phyloP scores from a whole-genome alignment of 345 rosid species.

The Combretum micranthum region DNA sequence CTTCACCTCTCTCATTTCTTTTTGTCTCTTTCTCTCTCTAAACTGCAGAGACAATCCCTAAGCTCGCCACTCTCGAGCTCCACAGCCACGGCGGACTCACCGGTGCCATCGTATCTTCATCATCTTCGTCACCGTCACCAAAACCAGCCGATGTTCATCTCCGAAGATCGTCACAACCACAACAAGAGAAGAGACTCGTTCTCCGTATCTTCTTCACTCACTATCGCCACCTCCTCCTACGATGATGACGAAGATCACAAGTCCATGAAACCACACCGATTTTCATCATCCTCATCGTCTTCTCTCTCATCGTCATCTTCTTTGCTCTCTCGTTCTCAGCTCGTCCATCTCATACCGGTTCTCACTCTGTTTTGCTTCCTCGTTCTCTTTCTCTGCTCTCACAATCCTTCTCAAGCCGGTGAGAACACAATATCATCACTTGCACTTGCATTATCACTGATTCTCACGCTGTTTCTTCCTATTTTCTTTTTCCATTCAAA shows the following conservation, averaged over 20 bases:
- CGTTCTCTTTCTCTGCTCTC: slow-evolving; percentile 77
- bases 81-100: slow-evolving; percentile 43
- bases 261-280: slow-evolving; percentile 45
- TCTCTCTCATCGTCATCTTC: slow-evolving; percentile 22
- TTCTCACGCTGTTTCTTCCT: not conserved
- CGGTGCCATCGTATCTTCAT: slow-evolving; percentile 16
- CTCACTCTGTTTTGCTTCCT: slow-evolving; percentile 75
- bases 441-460: slow-evolving; percentile 3
- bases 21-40: slow-evolving; percentile 8
- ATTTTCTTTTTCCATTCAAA: not conserved
- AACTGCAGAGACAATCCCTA: slow-evolving; percentile 85
- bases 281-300: slow-evolving; percentile 22
- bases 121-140: slow-evolving; percentile 3
- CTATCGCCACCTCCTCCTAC: slow-evolving; percentile 15
- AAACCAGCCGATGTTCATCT: slow-evolving; percentile 23
- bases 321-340: slow-evolving; percentile 41
- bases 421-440: not conserved
- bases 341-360: slow-evolving; percentile 81
- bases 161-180: slow-evolving; percentile 12
- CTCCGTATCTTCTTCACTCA: slow-evolving; percentile 14
- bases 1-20: slow-evolving; percentile 11
- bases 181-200: slow-evolving; percentile 13
- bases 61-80: slow-evolving; percentile 72
- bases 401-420: slow-evolving; percentile 76
- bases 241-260: slow-evolving; percentile 48